Percentiles rank a stretch among this genome's conserved stretches.
phyloP scores from a whole-genome alignment of 2,329 filamentous ascomycete genomes.

The Diplocarpon mali region DNA sequence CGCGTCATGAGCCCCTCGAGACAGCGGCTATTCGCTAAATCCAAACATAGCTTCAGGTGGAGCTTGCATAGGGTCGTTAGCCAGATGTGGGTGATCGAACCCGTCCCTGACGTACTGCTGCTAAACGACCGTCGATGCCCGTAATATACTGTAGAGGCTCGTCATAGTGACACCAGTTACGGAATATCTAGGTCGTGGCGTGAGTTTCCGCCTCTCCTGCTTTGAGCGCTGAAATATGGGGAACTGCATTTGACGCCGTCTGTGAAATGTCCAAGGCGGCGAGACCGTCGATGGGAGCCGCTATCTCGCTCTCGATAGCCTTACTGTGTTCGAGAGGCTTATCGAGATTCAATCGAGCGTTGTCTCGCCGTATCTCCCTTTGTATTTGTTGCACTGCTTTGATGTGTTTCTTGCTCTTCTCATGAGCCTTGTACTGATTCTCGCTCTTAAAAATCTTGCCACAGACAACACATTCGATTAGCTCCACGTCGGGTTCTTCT shows the following conservation, averaged over 20 bases:
- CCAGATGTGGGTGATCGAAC: no score
- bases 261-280: constrained; percentile 14
- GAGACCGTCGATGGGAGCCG: constrained; percentile 14
- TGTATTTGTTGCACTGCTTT: constrained; percentile 75
- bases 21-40: no score
- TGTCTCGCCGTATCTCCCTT: constrained; percentile 74
- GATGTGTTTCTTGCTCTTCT: constrained; percentile 91
- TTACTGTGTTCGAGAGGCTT: constrained; percentile 3
- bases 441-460: constrained; percentile 79
- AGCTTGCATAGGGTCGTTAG: no score
- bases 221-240: no score
- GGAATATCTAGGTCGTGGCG: no score
- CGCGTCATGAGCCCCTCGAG: no score
- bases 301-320: background rate
- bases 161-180: no score
- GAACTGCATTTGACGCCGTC: background rate
- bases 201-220: no score
- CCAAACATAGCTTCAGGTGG: no score
- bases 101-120: no score
- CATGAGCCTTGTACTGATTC: constrained; percentile 81
- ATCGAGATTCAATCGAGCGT: constrained; percentile 46
- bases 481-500: constrained; percentile 43
- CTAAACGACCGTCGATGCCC: no score
- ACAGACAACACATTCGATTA: constrained; percentile 68
- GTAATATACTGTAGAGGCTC: no score